These are phyloP conservation scores for Globisporangium acanthophoron DNA, from an alignment of 352 stramenopile species.

Conservation along the genomic window DNA sequence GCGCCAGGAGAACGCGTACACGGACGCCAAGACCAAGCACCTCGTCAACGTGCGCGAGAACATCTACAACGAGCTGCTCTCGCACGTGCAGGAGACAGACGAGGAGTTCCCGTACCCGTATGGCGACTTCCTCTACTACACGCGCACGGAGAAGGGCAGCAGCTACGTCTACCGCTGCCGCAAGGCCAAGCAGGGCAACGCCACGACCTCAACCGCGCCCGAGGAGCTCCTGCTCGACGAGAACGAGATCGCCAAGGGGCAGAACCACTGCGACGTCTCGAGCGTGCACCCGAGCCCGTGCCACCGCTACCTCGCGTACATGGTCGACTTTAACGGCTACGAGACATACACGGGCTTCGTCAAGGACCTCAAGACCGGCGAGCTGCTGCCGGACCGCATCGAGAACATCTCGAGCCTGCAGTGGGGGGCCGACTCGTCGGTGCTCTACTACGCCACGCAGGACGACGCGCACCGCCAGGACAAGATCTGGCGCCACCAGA, in stretches of 20 bases:
- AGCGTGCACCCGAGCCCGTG: constrained; percentile 80
- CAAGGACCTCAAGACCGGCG: constrained; percentile 72
- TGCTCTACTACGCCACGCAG: constrained; percentile 93
- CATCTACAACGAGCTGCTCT: constrained; percentile 93
- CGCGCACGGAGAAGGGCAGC: constrained; percentile 81
- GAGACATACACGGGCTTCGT: constrained; percentile 93
- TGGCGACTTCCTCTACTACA: constrained; percentile 86
- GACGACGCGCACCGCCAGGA: constrained; percentile 91
- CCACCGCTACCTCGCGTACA: constrained; percentile 91
- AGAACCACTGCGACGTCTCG: constrained; percentile 82
- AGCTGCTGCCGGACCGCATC: constrained; percentile 69
- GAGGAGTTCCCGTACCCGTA: constrained; percentile 80
- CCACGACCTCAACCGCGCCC: constrained; percentile 36
- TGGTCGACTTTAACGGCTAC: constrained; percentile 91
- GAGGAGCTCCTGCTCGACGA: constrained; percentile 94
- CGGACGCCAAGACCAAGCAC: constrained; percentile 81
- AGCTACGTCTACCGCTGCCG: constrained; percentile 78
- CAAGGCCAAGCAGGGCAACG: constrained; percentile 43
- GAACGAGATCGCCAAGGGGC: constrained; percentile 86
- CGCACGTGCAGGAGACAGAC: constrained; percentile 87
- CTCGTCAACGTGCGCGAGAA: constrained; percentile 72
- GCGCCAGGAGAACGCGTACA: constrained; percentile 92
- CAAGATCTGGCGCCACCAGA: constrained; percentile 90
- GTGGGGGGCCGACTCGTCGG: constrained; percentile 88
- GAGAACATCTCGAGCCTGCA: constrained; percentile 84